Percentiles rank a stretch among this genome's conserved stretches.
These are phyloP conservation scores for Aeschynomene evenia DNA, from an alignment of 306 rosid species.

Conservation along the genomic window DNA sequence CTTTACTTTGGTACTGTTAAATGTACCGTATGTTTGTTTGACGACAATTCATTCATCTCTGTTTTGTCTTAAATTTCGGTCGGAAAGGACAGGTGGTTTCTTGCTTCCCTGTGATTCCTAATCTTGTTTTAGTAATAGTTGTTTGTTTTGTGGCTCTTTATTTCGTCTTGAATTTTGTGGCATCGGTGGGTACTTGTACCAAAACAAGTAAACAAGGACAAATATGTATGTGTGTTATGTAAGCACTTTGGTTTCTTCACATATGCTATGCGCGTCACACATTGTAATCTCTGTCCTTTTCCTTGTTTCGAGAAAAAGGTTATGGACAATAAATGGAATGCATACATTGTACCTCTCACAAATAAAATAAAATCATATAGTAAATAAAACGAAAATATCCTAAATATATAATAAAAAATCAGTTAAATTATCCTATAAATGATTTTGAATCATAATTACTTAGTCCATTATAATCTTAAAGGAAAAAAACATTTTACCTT, in stretches of 20 bases:
- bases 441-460: no score
- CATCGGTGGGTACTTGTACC: not conserved
- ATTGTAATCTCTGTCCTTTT: not conserved
- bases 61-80: not conserved
- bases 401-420: no score
- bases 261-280: not conserved
- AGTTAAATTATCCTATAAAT: no score
- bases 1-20: not conserved
- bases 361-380: not conserved
- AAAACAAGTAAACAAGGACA: not conserved
- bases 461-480: no score
- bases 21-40: not conserved
- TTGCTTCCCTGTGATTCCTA: not conserved
- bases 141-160: not conserved
- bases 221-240: no score
- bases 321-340: not conserved
- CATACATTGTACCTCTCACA: not conserved
- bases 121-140: not conserved
- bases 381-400: no score
- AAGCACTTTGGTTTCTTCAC: not conserved
- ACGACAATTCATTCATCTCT: conserved; percentile 16
- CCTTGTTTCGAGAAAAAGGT: not conserved
- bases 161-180: not conserved
- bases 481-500: no score
- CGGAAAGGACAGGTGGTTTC: conserved; percentile 7